These are phyloP conservation scores for Coniosporium tulheliwenetii DNA, from an alignment of 2,329 filamentous ascomycete genomes.

Conservation along the genomic window DNA sequence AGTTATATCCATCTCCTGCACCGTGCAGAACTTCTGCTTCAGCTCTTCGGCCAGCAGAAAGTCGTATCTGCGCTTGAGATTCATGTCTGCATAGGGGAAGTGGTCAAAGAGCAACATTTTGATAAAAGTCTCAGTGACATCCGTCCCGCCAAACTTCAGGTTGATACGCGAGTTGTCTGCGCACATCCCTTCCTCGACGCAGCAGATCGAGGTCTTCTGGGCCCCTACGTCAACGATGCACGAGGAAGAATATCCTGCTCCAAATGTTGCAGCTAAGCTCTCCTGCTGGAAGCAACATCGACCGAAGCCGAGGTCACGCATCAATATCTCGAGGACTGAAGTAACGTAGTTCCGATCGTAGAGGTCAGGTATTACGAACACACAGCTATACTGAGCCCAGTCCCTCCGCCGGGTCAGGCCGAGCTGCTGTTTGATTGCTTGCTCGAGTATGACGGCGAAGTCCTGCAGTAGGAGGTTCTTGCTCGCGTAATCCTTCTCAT, in stretches of 20 bases:
- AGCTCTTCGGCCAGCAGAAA: slow-evolving; percentile 88
- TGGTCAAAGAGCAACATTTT: slow-evolving; percentile 97
- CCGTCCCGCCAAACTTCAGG: slow-evolving; percentile 80
- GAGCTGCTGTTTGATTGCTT: slow-evolving; percentile 73
- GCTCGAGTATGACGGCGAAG: slow-evolving; percentile 72
- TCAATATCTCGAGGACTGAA: slow-evolving; percentile 65
- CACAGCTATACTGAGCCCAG: slow-evolving; percentile 83
- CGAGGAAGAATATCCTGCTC: slow-evolving; percentile 82
- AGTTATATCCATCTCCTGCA: slow-evolving; percentile 78
- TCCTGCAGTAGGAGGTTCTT: slow-evolving; percentile 73
- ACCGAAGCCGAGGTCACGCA: slow-evolving; percentile 80
- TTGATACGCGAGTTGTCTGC: slow-evolving; percentile 92
- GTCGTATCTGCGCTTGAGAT: slow-evolving; percentile 77
- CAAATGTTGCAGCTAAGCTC: slow-evolving; percentile 85
- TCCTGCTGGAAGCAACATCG: slow-evolving; percentile 92
- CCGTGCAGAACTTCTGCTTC: slow-evolving; percentile 83
- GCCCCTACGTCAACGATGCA: slow-evolving; percentile 95
- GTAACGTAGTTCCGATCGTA: slow-evolving; percentile 93
- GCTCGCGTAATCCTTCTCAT: slow-evolving; percentile 74
- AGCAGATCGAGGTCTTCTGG: slow-evolving; percentile 93
- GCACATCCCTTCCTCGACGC: slow-evolving; percentile 90
- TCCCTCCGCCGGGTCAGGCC: slow-evolving; percentile 62
- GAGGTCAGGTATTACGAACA: slow-evolving; percentile 92
- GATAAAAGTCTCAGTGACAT: slow-evolving; percentile 87
- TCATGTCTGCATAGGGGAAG: slow-evolving; percentile 91